Evolutionary conservation across 805 yeast species (phyloP), one percentile per base, ranked within the genome.

Genomic region (Starmerella tilneyi): DNA sequence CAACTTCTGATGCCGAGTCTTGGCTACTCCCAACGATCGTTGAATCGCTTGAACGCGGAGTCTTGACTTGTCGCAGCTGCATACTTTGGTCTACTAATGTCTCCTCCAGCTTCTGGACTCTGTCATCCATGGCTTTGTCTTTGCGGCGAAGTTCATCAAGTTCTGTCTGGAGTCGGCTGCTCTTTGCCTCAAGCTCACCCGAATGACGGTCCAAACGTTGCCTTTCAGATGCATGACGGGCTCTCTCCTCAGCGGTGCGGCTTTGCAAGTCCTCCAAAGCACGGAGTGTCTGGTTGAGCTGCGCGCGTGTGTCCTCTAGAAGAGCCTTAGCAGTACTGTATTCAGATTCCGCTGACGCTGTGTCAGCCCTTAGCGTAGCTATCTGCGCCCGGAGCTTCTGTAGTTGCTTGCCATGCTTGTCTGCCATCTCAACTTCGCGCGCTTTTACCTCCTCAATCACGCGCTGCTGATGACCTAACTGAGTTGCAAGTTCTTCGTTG

Each of bases 301-400:
- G 40, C 5, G 30, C 40, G 9, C 30, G 20, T n/a, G 40, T 36
- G 9, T 36, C 40, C 4, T 36, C 40, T 8, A 36, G 21, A 1
- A 36, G 29, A 9, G 40, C 40, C 40, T 16, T 23, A 9, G 40
- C 22, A 4, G 40, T 15, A 9, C 19, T 15, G n/a, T 36, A n/a
- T 12, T 36, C 40, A 3, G 40, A 23, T 9, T 36, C 40, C 3
- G 21, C 15, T 4, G 40, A 23, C 9, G 30, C 21, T 5, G 30
- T 15, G 9, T 36, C 30, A 30, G 40, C 40, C 30, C 30, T 36
- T 21, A 36, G 40, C 6, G 40, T 17, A 9, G 40, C 40, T 9
- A 36, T 22, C 24, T 36, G 40, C 3, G 40, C 40, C 11, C 40
- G 40, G n/a, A 36, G 30, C 29, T 24, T 36, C n/a, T 36, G 40